Evolutionary conservation across 768 basidiomycete species (phyloP).

Genomic region (Mycena amicta): DNA sequence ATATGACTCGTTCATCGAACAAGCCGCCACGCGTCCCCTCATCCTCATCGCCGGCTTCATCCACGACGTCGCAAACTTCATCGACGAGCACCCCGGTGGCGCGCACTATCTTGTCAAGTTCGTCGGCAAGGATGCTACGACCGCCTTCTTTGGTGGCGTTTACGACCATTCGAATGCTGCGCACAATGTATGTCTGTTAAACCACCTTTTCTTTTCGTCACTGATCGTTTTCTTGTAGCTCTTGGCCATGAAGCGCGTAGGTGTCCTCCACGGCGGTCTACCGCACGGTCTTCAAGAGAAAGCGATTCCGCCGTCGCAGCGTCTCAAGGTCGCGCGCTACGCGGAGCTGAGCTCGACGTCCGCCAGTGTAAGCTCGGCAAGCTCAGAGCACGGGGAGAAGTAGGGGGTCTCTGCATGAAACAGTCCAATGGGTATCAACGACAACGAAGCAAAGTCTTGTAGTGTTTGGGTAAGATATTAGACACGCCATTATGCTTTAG

Average conservation of each 20-base stretch:
- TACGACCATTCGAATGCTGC: conserved; percentile 90
- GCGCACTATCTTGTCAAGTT: conserved; percentile 82
- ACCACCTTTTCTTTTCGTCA: too few species aligned
- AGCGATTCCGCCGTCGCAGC: conserved; percentile 71
- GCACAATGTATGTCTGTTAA: conserved; percentile 67
- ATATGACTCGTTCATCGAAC: conserved; percentile 85
- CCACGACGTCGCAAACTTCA: conserved; percentile 83
- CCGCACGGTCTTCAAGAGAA: conserved; percentile 63
- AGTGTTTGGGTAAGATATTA: neutral
- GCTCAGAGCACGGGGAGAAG: conserved; percentile 45
- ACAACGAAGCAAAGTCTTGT: neutral
- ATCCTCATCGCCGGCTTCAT: conserved; percentile 92
- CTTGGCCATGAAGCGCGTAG: conserved; percentile 69
- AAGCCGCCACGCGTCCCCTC: conserved; percentile 78
- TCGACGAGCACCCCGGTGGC: conserved; percentile 93
- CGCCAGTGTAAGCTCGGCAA: conserved; percentile 56
- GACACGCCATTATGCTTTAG: neutral
- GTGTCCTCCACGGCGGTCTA: conserved; percentile 61
- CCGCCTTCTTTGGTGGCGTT: conserved; percentile 93
- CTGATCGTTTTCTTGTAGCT: conserved; percentile 43
- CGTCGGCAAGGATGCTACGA: conserved; percentile 91
- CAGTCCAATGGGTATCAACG: neutral
- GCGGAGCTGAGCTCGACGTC: conserved; percentile 58
- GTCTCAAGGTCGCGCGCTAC: conserved; percentile 69
- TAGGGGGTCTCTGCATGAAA: conserved; percentile 8